These are phyloP conservation scores for Globisporangium parvum DNA, from an alignment of 352 stramenopile species.

Conservation along the genomic window DNA sequence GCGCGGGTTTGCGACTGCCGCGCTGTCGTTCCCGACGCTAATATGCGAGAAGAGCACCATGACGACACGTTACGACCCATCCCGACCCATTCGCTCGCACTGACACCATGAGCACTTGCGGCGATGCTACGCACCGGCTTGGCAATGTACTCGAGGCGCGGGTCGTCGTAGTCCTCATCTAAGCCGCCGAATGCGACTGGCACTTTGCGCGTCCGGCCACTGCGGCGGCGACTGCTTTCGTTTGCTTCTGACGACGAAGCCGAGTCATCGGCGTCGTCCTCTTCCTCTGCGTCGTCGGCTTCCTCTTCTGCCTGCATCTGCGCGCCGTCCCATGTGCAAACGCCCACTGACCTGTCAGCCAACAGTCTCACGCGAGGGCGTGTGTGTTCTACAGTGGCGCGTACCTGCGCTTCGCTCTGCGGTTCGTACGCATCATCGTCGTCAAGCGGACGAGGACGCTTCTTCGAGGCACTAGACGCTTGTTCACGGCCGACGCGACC, in stretches of 20 bases:
- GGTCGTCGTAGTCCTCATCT: slow-evolving; percentile 12
- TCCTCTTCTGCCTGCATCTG: slow-evolving; percentile 22
- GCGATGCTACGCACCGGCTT: slow-evolving; percentile 17
- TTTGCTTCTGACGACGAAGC: slow-evolving; percentile 3
- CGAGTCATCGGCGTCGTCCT: slow-evolving; percentile 5
- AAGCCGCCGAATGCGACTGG: slow-evolving; percentile 8
- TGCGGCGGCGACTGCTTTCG: slow-evolving; percentile 10
- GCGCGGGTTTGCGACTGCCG: slow-evolving; percentile 1
- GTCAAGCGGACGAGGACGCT: too few species aligned
- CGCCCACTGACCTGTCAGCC: not conserved
- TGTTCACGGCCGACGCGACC: too few species aligned
- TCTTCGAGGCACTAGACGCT: too few species aligned
- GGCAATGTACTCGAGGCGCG: slow-evolving; percentile 11
- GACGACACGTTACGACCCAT: not conserved
- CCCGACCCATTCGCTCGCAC: too few species aligned
- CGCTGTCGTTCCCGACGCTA: slow-evolving; percentile 10
- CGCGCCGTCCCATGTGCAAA: not conserved
- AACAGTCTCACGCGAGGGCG: not conserved
- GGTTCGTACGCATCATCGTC: slow-evolving; percentile 14
- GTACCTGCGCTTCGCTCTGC: slow-evolving; percentile 10
- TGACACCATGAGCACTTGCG: too few species aligned
- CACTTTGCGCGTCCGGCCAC: slow-evolving; percentile 11
- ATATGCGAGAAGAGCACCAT: not conserved
- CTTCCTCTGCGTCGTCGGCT: slow-evolving; percentile 23
- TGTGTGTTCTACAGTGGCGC: not conserved